These are phyloP conservation scores for Coprinopsis sp. DNA, from an alignment of 768 basidiomycete genomes.

Conservation along the genomic window DNA sequence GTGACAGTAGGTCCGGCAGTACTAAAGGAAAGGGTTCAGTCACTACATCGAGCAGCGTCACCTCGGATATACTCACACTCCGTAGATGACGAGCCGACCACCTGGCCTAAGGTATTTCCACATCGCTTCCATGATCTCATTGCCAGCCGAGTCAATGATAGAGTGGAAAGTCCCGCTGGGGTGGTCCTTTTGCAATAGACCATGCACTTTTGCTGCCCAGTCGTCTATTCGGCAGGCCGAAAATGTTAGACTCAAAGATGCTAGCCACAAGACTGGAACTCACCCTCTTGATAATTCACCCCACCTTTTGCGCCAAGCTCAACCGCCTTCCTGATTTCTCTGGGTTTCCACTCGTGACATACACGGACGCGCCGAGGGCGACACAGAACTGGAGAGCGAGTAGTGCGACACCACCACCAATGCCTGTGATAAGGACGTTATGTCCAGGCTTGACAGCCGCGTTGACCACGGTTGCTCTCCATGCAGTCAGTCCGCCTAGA, in stretches of 20 bases:
- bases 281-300: constrained; percentile 65
- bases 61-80: neutral
- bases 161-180: constrained; percentile 3
- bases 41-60: neutral
- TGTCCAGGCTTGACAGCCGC: constrained; percentile 59
- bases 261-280: constrained; percentile 14
- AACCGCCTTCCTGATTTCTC: constrained; percentile 67
- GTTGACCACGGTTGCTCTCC: constrained; percentile 54
- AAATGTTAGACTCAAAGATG: neutral
- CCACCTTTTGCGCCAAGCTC: constrained; percentile 74
- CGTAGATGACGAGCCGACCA: too few species aligned
- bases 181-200: neutral
- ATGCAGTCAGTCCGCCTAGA: constrained; percentile 73
- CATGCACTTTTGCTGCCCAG: neutral
- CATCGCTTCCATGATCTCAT: too few species aligned
- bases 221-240: neutral
- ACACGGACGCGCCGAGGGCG: constrained; percentile 74
- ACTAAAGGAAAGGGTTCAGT: constrained; percentile 35
- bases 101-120: too few species aligned
- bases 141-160: too few species aligned
- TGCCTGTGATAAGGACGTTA: constrained; percentile 75
- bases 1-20: constrained; percentile 54
- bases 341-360: constrained; percentile 68
- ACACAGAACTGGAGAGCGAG: constrained; percentile 70
- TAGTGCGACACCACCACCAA: constrained; percentile 83